These are phyloP conservation scores for Limtongia smithiae DNA, from an alignment of 805 yeast genomes.

Conservation along the genomic window DNA sequence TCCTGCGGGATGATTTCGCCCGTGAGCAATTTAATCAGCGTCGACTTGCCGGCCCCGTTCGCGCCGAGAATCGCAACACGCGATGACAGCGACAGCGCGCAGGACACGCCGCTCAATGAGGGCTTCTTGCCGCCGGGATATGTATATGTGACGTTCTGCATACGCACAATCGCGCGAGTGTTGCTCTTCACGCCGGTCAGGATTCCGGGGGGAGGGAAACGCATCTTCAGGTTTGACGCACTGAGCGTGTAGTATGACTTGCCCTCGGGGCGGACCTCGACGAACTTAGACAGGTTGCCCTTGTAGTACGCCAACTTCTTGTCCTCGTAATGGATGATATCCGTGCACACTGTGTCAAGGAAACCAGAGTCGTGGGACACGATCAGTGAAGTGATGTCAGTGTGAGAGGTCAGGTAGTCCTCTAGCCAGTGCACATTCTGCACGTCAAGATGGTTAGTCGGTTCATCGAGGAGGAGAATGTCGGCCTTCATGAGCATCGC, in stretches of 20 bases:
- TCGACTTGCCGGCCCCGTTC: slow-evolving; percentile 98
- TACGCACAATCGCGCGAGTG: slow-evolving; percentile 88
- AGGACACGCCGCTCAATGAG: slow-evolving; percentile 71
- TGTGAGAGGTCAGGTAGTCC: slow-evolving; percentile 76
- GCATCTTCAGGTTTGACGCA: slow-evolving; percentile 91
- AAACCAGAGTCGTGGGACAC: slow-evolving; percentile 98
- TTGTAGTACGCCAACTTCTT: slow-evolving; percentile 92
- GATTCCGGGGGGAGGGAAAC: slow-evolving; percentile 97
- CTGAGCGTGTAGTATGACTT: slow-evolving; percentile 91
- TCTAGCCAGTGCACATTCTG: slow-evolving; percentile 90
- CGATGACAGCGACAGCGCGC: slow-evolving; percentile 91
- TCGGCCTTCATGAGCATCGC: slow-evolving; percentile 98
- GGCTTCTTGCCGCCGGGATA: slow-evolving; percentile 90
- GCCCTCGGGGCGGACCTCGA: slow-evolving; percentile 90
- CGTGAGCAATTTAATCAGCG: slow-evolving; percentile 86
- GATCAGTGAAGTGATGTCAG: slow-evolving; percentile 86
- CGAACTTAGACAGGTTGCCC: slow-evolving; percentile 92
- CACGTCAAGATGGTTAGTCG: slow-evolving; percentile 97
- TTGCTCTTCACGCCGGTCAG: slow-evolving; percentile 94
- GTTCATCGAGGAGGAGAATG: slow-evolving; percentile 90
- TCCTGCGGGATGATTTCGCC: slow-evolving; percentile 82
- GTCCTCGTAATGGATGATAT: slow-evolving; percentile 92
- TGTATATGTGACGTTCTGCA: slow-evolving; percentile 77
- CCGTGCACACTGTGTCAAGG: slow-evolving; percentile 93
- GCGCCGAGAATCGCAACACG: slow-evolving; percentile 97